Base-by-base conservation (phyloP, 345 rosid genomes). In the Linum usitatissimum region DNA sequence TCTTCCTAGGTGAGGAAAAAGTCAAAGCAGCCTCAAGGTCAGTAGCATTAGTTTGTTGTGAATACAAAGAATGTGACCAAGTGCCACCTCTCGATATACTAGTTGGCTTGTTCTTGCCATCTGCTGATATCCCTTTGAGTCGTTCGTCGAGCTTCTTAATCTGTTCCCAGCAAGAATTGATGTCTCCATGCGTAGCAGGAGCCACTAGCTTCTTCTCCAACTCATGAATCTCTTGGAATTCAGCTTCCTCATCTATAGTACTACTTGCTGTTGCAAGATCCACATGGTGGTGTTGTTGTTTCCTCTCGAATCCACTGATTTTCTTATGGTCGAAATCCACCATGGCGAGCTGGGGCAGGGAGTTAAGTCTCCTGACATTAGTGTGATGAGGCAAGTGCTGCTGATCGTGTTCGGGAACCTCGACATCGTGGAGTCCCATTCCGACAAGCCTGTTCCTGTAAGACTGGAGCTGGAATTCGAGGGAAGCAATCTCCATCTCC, bases 401-500 rank as follows among this genome's bases (percentile, higher is more conserved):
- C 38, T 76, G 77, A 38, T 84, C 87, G 0, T 78, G 85, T 18
- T 83, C 94, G 9, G 34, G 2, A 7, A 64, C 63, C n/a, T 76
- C 80, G 0, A 86, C 58, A 72, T 91, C 98, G 61, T 63, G 59
- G 42, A 76, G 80, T 0, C 98, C 98, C 60, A 87, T 42, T 84
- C 95, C 83, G 53, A 81, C 66, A 21, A 92, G 79, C 64, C 84
- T 80, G 55, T 79, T 85, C 68, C 84, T 70, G 49, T 85, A 92
- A 60, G 95, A 88, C 68, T 85, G 88, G 40, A 85, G 83, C 70
- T 89, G 97, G 72, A 74, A 89, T 64, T 84, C 93, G 5, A 92
- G 95, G 30, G 95, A 82, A 0, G 88, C 86, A 14, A 89, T 86
- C 76, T 92, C 93, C 90, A 85, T 78, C 66, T 92, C 97, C 68